Evolutionary conservation across 2,329 filamentous ascomycete species (phyloP), one percentile per base, ranked within the genome.

Genomic region (Colletotrichum sp.): DNA sequence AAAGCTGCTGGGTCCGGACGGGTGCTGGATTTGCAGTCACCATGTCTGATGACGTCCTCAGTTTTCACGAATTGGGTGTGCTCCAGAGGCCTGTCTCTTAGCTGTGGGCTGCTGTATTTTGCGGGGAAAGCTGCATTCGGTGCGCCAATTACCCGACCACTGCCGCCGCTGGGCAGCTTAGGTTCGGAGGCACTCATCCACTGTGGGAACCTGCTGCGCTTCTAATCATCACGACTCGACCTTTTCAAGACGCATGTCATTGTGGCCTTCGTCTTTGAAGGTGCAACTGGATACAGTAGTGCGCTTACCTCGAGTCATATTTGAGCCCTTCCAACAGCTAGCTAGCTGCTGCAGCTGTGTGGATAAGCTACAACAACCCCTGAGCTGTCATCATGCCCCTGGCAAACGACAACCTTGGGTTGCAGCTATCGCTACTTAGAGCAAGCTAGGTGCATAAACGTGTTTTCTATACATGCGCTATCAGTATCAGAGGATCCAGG

Each of bases 101-200:
- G 73, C 70, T 76, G 70, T 64, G 60, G 67, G 73, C 76, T 77
- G 26, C 67, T 69, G 26, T 60, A 60, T 77, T 76, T 26, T 77
- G 76, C 76, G 76, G 76, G 76, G 76, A 76, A 76, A 70, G 68
- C 72, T 77, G 72, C 44, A 75, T 76, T 75, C 66, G 72, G 71
- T 44, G 72, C 72, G 30, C 75, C 62, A 70, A 76, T 75, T 75
- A 75, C 66, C 75, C 71, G 74, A 34, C 75, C 18, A 69, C 26
- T 64, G 63, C 49, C 28, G 59, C 59, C 57, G 67, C 67, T 62
- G 49, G 55, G 24, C 39, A 70, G 64, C 39, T 63, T 52, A 32
- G 57, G 59, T 60, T 57, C 62, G 44, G n/a, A 52, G 44, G 44
- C n/a, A 21, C 10, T 26, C 34, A 60, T 39, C 72, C 72, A 67